phyloP scores from a whole-genome alignment of 1,284 basidiomycete species.

The Trametes polyzona region DNA sequence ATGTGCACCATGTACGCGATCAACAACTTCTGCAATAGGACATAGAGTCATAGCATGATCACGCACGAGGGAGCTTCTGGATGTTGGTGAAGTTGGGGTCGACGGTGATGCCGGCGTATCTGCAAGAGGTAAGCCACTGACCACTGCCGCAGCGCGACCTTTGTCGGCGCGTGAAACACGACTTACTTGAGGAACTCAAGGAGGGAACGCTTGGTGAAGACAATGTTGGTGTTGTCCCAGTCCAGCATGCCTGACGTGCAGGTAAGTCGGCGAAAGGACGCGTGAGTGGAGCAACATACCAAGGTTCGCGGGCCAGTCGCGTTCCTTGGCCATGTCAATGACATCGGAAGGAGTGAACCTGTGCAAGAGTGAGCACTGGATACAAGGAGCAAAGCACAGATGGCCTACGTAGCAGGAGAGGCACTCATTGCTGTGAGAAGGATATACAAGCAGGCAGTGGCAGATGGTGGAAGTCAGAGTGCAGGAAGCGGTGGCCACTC shows the following conservation, averaged over 20 bases:
- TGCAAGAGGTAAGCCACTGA: conserved; percentile 30
- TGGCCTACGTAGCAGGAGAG: conserved; percentile 2
- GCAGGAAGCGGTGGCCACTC: neutral
- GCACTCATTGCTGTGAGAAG: conserved; percentile 3
- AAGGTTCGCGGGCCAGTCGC: conserved; percentile 67
- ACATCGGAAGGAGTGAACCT: conserved; percentile 63
- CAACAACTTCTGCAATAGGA: neutral
- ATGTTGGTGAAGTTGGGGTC: conserved; percentile 75
- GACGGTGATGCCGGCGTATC: conserved; percentile 71
- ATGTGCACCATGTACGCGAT: neutral
- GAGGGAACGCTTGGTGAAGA: conserved; percentile 73
- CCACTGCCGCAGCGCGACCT: conserved; percentile 14
- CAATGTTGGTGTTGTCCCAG: conserved; percentile 72
- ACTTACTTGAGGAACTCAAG: conserved; percentile 75
- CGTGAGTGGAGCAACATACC: conserved; percentile 43
- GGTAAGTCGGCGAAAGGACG: neutral
- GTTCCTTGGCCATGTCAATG: conserved; percentile 65
- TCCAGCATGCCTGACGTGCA: conserved; percentile 66
- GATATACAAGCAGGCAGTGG: neutral
- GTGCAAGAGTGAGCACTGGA: neutral
- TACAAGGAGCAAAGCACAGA: neutral
- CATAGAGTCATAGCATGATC: neutral
- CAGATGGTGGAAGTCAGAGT: neutral
- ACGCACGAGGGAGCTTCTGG: conserved; percentile 68
- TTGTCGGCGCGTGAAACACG: neutral